These are phyloP conservation scores for Chrysosporium queenslandicum DNA, from an alignment of 2,329 filamentous ascomycete genomes.

Conservation along the genomic window DNA sequence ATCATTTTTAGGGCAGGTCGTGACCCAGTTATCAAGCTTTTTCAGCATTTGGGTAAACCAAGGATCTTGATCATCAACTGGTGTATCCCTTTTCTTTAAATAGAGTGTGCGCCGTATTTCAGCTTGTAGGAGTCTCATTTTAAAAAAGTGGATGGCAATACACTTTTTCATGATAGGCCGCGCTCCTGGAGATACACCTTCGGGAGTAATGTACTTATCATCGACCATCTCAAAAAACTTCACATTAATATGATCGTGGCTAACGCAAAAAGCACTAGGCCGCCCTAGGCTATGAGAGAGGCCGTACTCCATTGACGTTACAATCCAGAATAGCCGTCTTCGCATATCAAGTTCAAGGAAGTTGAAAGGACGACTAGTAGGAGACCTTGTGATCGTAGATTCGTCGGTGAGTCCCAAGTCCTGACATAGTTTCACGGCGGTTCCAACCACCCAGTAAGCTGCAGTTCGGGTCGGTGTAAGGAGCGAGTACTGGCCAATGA, in stretches of 20 bases:
- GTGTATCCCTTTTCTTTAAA: constrained; percentile 67
- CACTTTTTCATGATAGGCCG: constrained; percentile 72
- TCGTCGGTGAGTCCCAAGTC: constrained; percentile 81
- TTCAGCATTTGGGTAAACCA: constrained; percentile 76
- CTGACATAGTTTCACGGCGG: constrained; percentile 79
- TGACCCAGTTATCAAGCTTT: constrained; percentile 70
- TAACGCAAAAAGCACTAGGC: constrained; percentile 73
- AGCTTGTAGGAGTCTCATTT: constrained; percentile 76
- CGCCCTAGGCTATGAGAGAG: constrained; percentile 80
- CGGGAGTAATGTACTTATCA: constrained; percentile 69
- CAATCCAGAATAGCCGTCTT: constrained; percentile 76
- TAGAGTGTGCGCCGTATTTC: constrained; percentile 83
- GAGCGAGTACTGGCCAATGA: constrained; percentile 86
- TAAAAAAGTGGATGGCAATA: constrained; percentile 85
- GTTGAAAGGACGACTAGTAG: constrained; percentile 52
- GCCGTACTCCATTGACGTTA: constrained; percentile 79
- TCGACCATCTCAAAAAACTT: constrained; percentile 72
- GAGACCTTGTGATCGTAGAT: constrained; percentile 64
- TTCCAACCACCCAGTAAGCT: constrained; percentile 84
- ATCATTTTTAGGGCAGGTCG: constrained; percentile 61
- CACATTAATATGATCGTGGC: constrained; percentile 73
- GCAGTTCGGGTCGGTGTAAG: constrained; percentile 85
- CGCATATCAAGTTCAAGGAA: constrained; percentile 79
- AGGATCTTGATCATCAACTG: constrained; percentile 67
- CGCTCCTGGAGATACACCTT: constrained; percentile 60